Conservation (phyloP, 805 yeast genomes). For the Kluyveromyces wickerhamii region DNA sequence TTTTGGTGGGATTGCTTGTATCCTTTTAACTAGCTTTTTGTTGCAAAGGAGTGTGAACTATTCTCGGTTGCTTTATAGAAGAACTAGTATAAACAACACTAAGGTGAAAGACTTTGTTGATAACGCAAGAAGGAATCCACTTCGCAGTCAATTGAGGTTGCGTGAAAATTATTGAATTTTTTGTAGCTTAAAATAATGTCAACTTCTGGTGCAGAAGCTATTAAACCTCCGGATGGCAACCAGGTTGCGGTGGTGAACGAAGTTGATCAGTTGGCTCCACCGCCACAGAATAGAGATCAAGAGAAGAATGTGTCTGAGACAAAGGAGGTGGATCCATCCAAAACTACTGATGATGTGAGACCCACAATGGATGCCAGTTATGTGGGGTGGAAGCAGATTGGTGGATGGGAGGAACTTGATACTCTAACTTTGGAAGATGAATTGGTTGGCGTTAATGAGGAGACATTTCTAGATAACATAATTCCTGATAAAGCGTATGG, state of each 20-base stretch:
- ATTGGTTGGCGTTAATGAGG: constrained; percentile 58
- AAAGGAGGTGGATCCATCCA: constrained; percentile 9
- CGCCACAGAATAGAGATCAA: constrained; percentile 9
- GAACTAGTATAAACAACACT: too few relatives aligned
- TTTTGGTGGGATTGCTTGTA: too few relatives aligned
- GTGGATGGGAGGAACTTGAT: constrained; percentile 73
- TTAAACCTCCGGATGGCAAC: constrained; percentile 11
- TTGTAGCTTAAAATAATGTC: constrained; percentile 5
- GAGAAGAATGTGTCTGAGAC: constrained; percentile 14
- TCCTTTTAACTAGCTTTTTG: too few relatives aligned
- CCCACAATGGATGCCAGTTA: constrained; percentile 43
- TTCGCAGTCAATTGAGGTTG: too few relatives aligned
- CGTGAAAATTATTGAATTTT: too few relatives aligned
- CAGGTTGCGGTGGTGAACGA: constrained; percentile 14
- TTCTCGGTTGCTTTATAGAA: too few relatives aligned
- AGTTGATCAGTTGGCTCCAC: constrained; percentile 17
- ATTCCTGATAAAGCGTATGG: constrained; percentile 76
- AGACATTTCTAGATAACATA: constrained; percentile 67
- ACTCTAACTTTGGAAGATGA: constrained; percentile 59
- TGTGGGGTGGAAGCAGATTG: constrained; percentile 93
- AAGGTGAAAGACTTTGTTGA: too few relatives aligned
- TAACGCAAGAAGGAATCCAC: too few relatives aligned
- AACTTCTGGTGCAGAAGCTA: constrained; percentile 9
- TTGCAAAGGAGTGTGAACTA: too few relatives aligned
- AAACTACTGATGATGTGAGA: constrained; percentile 17